A percentile compares a stretch with the other conserved stretches of the same genome.
Evolutionary conservation across 2,329 filamentous ascomycete genomes (phyloP).

Genomic region (Diplodia scrobiculata): DNA sequence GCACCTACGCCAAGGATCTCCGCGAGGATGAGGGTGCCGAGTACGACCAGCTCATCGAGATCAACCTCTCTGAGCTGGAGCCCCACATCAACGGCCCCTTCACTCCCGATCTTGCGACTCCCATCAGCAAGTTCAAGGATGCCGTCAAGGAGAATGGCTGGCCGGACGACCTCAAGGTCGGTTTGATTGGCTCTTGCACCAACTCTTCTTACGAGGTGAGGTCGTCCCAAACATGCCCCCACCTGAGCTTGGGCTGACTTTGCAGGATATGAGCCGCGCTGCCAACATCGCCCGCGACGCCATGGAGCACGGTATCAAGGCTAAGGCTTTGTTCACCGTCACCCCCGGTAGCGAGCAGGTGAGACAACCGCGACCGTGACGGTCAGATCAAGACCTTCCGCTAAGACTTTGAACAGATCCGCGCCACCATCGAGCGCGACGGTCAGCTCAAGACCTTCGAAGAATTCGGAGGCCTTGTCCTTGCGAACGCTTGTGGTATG

Average conservation of each 20-base stretch:
- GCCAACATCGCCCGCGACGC: slow-evolving; percentile 91
- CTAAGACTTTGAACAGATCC: slow-evolving; percentile 68
- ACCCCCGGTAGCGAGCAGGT: slow-evolving; percentile 76
- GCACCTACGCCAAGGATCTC: slow-evolving; percentile 80
- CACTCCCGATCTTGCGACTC: slow-evolving; percentile 95
- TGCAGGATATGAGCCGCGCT: slow-evolving; percentile 93
- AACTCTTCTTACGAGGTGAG: slow-evolving; percentile 85
- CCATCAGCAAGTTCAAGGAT: slow-evolving; percentile 95
- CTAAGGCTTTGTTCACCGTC: slow-evolving; percentile 90
- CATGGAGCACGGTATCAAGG: slow-evolving; percentile 87
- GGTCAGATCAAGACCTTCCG: no score
- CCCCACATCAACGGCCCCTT: slow-evolving; percentile 99
- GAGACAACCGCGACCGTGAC: no score
- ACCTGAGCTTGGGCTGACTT: no score
- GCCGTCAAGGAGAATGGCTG: slow-evolving; percentile 92
- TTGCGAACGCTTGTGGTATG: no score
- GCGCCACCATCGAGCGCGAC: slow-evolving; percentile 87
- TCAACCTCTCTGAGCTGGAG: slow-evolving; percentile 92
- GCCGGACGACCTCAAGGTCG: slow-evolving; percentile 95
- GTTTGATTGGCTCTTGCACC: slow-evolving; percentile 96
- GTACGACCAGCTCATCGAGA: slow-evolving; percentile 94
- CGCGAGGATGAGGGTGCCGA: slow-evolving; percentile 85
- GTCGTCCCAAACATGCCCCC: no score
- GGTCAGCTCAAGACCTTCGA: slow-evolving; percentile 93
- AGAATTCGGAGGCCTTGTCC: slow-evolving; percentile 61